Base-by-base conservation (phyloP, 192 early-diverging fungal species). In the Coemansia sp. region DNA sequence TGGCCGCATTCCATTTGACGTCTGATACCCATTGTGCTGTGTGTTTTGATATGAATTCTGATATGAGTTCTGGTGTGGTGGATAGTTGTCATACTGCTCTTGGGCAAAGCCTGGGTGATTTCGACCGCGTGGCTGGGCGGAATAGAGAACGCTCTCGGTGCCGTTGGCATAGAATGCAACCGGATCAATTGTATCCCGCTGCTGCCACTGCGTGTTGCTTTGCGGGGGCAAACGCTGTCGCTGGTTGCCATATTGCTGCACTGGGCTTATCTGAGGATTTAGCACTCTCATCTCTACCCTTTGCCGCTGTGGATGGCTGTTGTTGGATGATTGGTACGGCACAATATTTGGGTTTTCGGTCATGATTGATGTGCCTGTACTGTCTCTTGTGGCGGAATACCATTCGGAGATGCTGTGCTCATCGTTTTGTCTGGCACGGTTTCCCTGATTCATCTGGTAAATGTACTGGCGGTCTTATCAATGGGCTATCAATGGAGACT, bases 361-460 rank as follows among this genome's bases (percentile, higher is more conserved):
- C 65, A 66, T 62, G 16, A 63, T 60, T 0, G 74, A 71, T n/a
- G 69, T 26, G n/a, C 65, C 65, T 10, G 43, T 55, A 57, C 74
- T 82, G 15, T 73, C 68, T 65, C 79, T 61, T 15, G 74, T 68
- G 18, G 79, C 79, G 9, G 63, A 55, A 43, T 82, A 73, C 74
- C 74, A 82, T 63, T 73, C 74, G 40, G 51, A 19, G n/a, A 71
- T 63, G 48, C 73, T 60, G 32, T 76, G 71, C 8, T 65, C 71
- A 56, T 71, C 66, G 56, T 75, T 66, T 6, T 55, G 51, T 21
- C 68, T 56, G 41, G 56, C 71, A 5, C 65, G 68, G 57, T 59
- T 62, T 42, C 51, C 51, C 21, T 40, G 22, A n/a, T 26, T 59
- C 61, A 62, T 57, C 21, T 26, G 8, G 7, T 21, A 2, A 54